Evolutionary conservation across 2,329 filamentous ascomycete genomes (phyloP).

Genomic region (Paraphaeosphaeria sporulosa): DNA sequence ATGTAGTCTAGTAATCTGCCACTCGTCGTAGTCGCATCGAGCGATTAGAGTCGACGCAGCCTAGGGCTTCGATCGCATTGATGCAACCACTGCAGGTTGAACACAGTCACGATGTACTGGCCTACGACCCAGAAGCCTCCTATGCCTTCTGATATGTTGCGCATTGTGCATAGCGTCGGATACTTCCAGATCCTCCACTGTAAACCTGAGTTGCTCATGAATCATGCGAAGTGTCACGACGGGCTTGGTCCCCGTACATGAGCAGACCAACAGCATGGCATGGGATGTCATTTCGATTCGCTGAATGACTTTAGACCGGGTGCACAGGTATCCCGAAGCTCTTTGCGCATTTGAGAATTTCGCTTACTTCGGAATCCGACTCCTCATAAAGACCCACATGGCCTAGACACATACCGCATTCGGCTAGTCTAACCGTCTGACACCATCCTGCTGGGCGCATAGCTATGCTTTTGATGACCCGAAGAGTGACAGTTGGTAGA

Average conservation of each 20-base stretch:
- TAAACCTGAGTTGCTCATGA: background rate
- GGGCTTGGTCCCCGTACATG: background rate
- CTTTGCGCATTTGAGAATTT: background rate
- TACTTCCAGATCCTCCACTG: background rate
- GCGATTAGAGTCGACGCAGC: background rate
- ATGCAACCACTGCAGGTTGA: background rate
- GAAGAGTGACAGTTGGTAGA: conserved; percentile 6
- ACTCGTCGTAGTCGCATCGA: background rate
- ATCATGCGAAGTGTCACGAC: background rate
- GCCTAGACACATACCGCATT: background rate
- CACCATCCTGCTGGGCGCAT: background rate
- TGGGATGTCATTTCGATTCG: background rate
- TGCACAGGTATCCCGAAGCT: conserved; percentile 2
- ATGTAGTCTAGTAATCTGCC: conserved; percentile 1
- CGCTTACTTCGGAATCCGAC: conserved; percentile 11
- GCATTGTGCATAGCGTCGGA: background rate
- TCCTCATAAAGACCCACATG: background rate
- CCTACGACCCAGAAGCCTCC: background rate
- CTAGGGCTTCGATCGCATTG: background rate
- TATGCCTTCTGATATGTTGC: background rate
- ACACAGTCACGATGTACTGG: background rate
- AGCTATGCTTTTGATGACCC: conserved; percentile 9
- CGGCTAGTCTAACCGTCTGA: background rate
- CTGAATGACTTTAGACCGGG: background rate
- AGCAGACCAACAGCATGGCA: background rate